Evolutionary conservation across 305 asterid species (phyloP).

Genomic region (Solanum hybrid): DNA sequence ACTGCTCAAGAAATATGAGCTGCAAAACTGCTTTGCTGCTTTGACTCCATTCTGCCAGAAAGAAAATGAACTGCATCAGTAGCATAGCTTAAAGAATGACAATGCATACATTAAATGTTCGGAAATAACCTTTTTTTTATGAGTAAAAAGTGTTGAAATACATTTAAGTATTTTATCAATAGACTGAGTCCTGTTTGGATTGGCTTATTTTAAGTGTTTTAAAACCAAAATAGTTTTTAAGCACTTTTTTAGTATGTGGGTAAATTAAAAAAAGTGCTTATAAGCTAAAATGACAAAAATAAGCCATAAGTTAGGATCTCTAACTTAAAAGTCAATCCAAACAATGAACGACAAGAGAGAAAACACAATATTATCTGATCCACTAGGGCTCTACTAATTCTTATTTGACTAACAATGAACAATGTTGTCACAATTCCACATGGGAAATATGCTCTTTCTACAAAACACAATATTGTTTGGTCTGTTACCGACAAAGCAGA

Average conservation of each 20-base stretch:
- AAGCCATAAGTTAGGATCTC: not conserved
- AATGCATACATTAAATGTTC: not conserved
- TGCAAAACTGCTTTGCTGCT: slow-evolving; percentile 82
- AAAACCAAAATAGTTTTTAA: not conserved
- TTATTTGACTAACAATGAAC: not conserved
- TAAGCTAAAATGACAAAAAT: not conserved
- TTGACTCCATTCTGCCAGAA: slow-evolving; percentile 63
- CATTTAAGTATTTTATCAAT: not conserved
- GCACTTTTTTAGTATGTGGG: not conserved
- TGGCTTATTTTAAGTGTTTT: not conserved
- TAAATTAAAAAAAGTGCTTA: not conserved
- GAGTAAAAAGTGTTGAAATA: not conserved
- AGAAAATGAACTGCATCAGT: slow-evolving; percentile 4
- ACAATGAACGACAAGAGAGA: not conserved
- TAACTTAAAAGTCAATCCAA: not conserved
- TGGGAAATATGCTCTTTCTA: not conserved
- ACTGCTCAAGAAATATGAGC: slow-evolving; percentile 76
- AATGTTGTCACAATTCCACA: not conserved
- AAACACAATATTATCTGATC: not conserved
- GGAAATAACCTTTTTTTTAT: not conserved
- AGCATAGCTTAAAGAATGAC: slow-evolving; percentile 1
- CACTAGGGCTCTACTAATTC: not conserved
- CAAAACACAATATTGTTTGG: not conserved
- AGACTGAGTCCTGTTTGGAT: not conserved
- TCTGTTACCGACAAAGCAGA: not conserved